phyloP scores from a whole-genome alignment of 2,329 filamentous ascomycete species.

The Fusarium tricinctum region DNA sequence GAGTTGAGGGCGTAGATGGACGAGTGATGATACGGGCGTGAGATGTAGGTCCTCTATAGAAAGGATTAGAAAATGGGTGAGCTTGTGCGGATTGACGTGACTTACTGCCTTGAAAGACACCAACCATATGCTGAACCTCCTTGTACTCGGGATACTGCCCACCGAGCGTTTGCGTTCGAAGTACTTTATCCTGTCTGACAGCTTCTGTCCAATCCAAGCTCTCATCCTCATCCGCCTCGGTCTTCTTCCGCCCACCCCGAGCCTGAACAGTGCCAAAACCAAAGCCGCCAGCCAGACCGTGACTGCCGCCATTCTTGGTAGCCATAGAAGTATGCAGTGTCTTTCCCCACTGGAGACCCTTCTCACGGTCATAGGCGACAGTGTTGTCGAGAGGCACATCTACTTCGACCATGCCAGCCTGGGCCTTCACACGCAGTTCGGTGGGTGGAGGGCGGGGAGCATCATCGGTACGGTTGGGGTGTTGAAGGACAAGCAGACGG shows the following conservation, averaged over 20 bases:
- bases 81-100: conserved; percentile 32
- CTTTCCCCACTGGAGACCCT: conserved; percentile 86
- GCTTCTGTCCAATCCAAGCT: conserved; percentile 75
- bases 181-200: conserved; percentile 76
- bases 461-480: conserved; percentile 80
- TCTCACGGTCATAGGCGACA: conserved; percentile 83
- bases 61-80: conserved; percentile 34
- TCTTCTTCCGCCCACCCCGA: conserved; percentile 55
- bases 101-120: conserved; percentile 87
- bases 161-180: conserved; percentile 86
- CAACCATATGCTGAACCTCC: conserved; percentile 89
- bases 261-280: conserved; percentile 68
- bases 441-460: conserved; percentile 67
- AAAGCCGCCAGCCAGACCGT: conserved; percentile 81
- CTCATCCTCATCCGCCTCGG: conserved; percentile 62
- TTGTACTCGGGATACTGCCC: conserved; percentile 80
- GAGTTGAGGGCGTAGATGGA: conserved; percentile 91
- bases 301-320: conserved; percentile 73
- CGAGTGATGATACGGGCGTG: conserved; percentile 83
- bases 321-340: conserved; percentile 74
- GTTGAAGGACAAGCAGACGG: conserved; percentile 87
- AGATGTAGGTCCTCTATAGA: conserved; percentile 83
- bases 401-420: conserved; percentile 87
- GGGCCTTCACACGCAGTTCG: conserved; percentile 84
- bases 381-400: conserved; percentile 86